A percentile compares a stretch with the other conserved stretches of the same genome.
phyloP scores from a whole-genome alignment of 257 asterid species.

The Salvia splendens region DNA sequence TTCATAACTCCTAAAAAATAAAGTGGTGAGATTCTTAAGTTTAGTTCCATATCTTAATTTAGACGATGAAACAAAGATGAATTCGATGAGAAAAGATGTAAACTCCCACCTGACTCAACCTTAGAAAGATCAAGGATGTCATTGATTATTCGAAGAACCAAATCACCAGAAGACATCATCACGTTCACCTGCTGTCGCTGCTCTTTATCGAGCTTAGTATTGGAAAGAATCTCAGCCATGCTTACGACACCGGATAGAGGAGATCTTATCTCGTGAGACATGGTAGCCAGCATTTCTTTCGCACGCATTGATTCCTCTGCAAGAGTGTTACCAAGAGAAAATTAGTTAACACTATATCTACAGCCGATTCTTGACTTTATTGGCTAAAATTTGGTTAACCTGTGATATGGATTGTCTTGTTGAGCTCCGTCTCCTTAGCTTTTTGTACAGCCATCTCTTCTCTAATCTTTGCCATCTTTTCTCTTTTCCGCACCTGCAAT shows the following conservation, averaged over 20 bases:
- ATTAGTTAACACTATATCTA: slow-evolving; percentile 17
- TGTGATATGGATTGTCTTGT: slow-evolving; percentile 84
- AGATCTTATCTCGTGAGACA: slow-evolving; percentile 95
- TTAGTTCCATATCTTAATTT: slow-evolving; percentile 2
- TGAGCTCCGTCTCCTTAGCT: slow-evolving; percentile 95
- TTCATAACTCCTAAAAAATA: slow-evolving; percentile 73
- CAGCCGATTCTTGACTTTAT: neutral
- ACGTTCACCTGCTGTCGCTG: slow-evolving; percentile 59
- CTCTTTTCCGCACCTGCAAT: slow-evolving; percentile 72
- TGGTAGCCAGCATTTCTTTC: slow-evolving; percentile 92
- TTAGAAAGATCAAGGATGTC: slow-evolving; percentile 96
- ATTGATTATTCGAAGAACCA: slow-evolving; percentile 72
- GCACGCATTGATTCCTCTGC: slow-evolving; percentile 98
- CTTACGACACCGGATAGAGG: slow-evolving; percentile 90
- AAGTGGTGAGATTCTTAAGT: neutral
- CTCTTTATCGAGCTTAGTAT: slow-evolving; percentile 77
- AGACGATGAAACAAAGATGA: neutral
- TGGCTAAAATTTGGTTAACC: slow-evolving; percentile 44
- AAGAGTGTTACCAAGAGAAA: slow-evolving; percentile 10
- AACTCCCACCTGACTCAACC: slow-evolving; percentile 58
- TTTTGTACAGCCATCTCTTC: slow-evolving; percentile 92
- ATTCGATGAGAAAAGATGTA: slow-evolving; percentile 4
- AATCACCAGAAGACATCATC: slow-evolving; percentile 52
- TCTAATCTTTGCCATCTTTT: slow-evolving; percentile 77
- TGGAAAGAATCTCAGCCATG: slow-evolving; percentile 90